Base-by-base conservation (phyloP, 495 filamentous ascomycete genomes). In the Lindgomyces ingoldianus region DNA sequence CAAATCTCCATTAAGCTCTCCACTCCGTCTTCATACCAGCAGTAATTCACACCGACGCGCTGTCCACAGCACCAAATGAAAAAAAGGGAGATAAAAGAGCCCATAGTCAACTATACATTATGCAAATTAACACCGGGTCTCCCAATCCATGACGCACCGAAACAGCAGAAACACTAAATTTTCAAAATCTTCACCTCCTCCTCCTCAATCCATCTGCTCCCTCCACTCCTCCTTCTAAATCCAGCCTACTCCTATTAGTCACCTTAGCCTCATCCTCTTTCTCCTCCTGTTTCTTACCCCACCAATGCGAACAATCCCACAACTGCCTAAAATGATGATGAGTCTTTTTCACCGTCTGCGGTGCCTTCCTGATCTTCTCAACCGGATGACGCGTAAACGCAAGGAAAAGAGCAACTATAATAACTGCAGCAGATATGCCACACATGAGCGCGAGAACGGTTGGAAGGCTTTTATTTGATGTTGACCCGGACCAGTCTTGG, bases 401-500 rank as follows among this genome's bases (percentile, higher is more conserved):
- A n/a, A 60, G 19, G 4, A 51, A 33, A 12, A 60, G 29, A 9
- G 46, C 44, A 25, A 46, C 22, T 2, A 51, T 39, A 41, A 60
- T 60, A 18, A 60, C 29, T 22, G 27, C 36, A 27, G 41, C 57
- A 22, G 57, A 60, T 21, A 60, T 33, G n/a, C 19, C 11, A 21
- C 36, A 42, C n/a, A 39, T 50, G 21, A 60, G 42, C 2, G 29
- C 14, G 3, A 60, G 9, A 18, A 51, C 45, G 2, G 21, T 51
- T 14, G 14, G 42, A 1, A 60, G 46, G 21, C 21, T 50, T 51
- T 50, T 48, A 27, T 60, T 50, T 1, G 57, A 26, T 4, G 4
- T 10, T 1, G 12, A 24, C 8, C 46, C 46, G 26, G 44, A 26
- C 57, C 57, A 89, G 46, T 87, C 82, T 16, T 71, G 61, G 52